These are phyloP conservation scores for Cytospora piceicola DNA, from an alignment of 2,329 filamentous ascomycete species.

Conservation along the genomic window DNA sequence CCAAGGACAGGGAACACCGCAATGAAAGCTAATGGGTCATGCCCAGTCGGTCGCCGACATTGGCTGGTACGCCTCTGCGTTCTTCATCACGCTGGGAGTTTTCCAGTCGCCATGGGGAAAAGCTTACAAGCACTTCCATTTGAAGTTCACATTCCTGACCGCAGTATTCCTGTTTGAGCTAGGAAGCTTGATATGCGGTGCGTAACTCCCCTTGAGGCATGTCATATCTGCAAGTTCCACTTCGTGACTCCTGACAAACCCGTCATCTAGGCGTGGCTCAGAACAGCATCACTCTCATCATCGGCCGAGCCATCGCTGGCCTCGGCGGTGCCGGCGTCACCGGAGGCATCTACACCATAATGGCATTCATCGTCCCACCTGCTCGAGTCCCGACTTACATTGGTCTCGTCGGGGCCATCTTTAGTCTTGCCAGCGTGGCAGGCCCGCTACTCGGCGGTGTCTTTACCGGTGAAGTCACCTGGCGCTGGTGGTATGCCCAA, in stretches of 20 bases:
- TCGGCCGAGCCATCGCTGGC: slow-evolving; percentile 38
- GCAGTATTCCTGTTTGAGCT: slow-evolving; percentile 9
- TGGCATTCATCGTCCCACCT: slow-evolving; percentile 39
- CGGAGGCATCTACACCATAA: slow-evolving; percentile 45
- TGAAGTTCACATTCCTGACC: background rate
- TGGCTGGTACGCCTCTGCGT: slow-evolving; percentile 10
- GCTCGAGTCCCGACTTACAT: slow-evolving; percentile 35
- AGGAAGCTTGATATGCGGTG: slow-evolving; percentile 6
- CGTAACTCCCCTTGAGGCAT: background rate
- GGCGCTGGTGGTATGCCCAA: slow-evolving; percentile 12
- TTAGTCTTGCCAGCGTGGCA: slow-evolving; percentile 49
- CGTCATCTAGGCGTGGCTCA: slow-evolving; percentile 40
- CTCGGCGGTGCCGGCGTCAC: slow-evolving; percentile 46
- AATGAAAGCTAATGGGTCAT: too few species aligned
- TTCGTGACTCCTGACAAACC: too few species aligned
- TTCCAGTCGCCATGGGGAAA: slow-evolving; percentile 19
- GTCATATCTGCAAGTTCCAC: too few species aligned
- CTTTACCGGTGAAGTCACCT: slow-evolving; percentile 48
- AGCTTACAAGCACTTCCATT: slow-evolving; percentile 1
- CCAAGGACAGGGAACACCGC: too few species aligned
- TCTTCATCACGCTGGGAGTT: slow-evolving; percentile 8
- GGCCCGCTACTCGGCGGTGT: slow-evolving; percentile 55
- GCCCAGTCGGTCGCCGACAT: background rate
- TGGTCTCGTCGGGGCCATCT: slow-evolving; percentile 48
- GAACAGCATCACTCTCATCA: slow-evolving; percentile 42